Base-by-base conservation (phyloP, 768 basidiomycete genomes). In the Boletus vermiculosoides region DNA sequence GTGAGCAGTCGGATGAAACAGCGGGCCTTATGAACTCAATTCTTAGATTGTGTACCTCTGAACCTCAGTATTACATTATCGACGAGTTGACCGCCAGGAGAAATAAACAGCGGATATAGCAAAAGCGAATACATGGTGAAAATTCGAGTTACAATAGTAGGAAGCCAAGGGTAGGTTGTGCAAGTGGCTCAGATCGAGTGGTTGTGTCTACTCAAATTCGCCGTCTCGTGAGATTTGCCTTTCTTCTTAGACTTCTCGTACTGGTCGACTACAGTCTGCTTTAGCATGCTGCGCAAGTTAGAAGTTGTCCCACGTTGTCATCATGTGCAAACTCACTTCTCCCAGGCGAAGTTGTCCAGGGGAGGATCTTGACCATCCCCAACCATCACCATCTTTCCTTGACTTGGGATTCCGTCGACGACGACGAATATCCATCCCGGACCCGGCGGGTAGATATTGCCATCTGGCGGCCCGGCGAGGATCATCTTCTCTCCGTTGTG, bases 1-100 rank as follows among this genome's bases (percentile, higher is more conserved):
- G 91, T 97, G 46, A 92, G 92, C 70, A 88, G 89, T 63, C 82
- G 94, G 59, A 90, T 97, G 90, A 92, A 88, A 72, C 95, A 98
- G 76, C 83, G 95, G 55, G 92, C 90, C 22, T 68, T 96, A 59
- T 94, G 78, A 75, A 58, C 23, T 57, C 44, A 18, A 40, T 40
- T 31, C 18, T 47, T 63, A 46, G 31, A 57, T 34, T 16, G 28
- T 57, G 55, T 61, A 59, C 34, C 20, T 57, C 31, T 47, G 36
- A 56, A 50, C 11, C 41, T 34, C 16, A 45, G 37, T 53, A 40
- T 39, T 54, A 55, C 56, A 61, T 44, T 41, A 34, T 60, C 58
- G 22, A 63, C 46, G 49, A 54, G 33, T 47, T 45, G 52, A 54
- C 49, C 49, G 8, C 34, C 34, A 36, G 49, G 45, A 41, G 60